Conservation (phyloP, 768 basidiomycete species). For the Termitomyces sp. region DNA sequence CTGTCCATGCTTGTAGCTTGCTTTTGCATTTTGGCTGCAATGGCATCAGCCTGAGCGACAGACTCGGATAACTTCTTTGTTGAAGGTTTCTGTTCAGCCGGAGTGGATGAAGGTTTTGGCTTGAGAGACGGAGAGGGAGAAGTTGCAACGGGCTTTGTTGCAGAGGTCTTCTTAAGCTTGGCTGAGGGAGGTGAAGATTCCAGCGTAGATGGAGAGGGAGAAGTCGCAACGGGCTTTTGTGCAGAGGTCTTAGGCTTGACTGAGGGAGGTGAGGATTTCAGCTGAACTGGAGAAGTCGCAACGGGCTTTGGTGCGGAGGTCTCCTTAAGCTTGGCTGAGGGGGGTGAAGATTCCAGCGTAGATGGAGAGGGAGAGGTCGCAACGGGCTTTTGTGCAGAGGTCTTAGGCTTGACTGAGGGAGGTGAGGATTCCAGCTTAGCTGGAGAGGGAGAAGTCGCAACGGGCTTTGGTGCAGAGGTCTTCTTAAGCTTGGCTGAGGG, state of each 20-base stretch:
- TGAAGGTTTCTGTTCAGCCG: not conserved
- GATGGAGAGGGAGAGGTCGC: not conserved
- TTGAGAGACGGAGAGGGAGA: not conserved
- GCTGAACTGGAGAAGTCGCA: not conserved
- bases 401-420: not conserved
- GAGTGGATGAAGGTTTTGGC: not conserved
- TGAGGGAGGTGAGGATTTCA: not conserved
- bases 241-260: not conserved
- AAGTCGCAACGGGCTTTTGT: not conserved
- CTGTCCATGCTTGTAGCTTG: conserved; percentile 3
- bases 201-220: not conserved
- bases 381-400: not conserved
- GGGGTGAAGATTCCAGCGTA: not conserved
- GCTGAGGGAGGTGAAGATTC: not conserved
- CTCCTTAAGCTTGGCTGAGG: not conserved
- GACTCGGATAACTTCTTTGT: not conserved
- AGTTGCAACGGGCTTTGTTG: not conserved
- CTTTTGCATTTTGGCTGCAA: not conserved
- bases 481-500: not conserved
- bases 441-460: not conserved
- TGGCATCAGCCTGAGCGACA: not conserved
- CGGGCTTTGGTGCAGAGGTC: not conserved
- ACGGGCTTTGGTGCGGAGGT: not conserved
- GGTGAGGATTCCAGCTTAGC: too few species aligned
- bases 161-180: not conserved